These are phyloP conservation scores for Angomonas ambiguus DNA, from an alignment of 208 protist genomes.

Conservation along the genomic window DNA sequence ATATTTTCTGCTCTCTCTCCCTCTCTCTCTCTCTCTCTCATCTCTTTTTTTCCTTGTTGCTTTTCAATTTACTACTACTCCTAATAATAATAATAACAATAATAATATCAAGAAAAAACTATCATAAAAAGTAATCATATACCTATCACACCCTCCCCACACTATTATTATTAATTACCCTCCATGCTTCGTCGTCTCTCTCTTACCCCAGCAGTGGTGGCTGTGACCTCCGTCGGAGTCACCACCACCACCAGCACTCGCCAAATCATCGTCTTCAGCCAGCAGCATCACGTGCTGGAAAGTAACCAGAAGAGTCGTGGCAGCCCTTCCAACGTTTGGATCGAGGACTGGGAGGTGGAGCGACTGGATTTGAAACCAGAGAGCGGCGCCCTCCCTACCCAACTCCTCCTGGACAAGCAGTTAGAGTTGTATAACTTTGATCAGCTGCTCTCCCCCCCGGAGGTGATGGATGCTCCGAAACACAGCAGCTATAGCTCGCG, in stretches of 20 bases:
- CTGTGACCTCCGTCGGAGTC: constrained; percentile 1
- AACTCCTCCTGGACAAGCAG: constrained; percentile 72
- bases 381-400: constrained; percentile 59
- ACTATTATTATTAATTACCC: neutral
- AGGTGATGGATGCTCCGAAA: constrained; percentile 81
- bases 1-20: no score
- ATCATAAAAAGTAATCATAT: neutral
- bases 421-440: constrained; percentile 89
- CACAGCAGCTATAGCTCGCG: constrained; percentile 87
- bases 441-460: constrained; percentile 69
- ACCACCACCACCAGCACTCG: constrained; percentile 22
- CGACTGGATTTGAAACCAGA: constrained; percentile 60
- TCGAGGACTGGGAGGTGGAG: constrained; percentile 86
- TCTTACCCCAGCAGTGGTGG: no score
- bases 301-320: constrained; percentile 84
- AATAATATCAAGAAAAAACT: neutral
- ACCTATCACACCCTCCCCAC: neutral
- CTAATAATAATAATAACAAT: neutral
- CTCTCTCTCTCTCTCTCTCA: no score
- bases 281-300: constrained; percentile 82
- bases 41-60: no score
- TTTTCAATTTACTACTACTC: neutral
- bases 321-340: constrained; percentile 85
- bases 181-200: constrained; percentile 50
- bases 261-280: constrained; percentile 78